Evolutionary conservation across 176 grass and related monocot species (phyloP).

Genomic region (Pharus latifolius): DNA sequence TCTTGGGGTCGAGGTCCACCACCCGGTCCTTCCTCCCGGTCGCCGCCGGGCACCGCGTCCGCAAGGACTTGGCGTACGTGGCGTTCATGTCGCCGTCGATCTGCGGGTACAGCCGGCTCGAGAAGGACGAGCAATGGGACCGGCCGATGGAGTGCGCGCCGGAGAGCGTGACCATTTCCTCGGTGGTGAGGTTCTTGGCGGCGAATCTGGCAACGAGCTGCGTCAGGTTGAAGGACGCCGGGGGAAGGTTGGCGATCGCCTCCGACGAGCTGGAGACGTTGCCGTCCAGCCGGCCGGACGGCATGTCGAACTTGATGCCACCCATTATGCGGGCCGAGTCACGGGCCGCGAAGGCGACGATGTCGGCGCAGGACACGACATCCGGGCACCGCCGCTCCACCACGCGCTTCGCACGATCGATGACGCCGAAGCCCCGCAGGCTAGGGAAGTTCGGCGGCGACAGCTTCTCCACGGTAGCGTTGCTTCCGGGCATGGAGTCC

Average conservation of each 20-base stretch:
- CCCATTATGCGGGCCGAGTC: constrained; percentile 42
- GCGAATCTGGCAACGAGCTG: constrained; percentile 31
- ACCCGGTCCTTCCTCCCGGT: background rate
- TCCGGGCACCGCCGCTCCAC: constrained; percentile 37
- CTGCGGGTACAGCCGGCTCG: constrained; percentile 27
- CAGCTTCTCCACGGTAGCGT: constrained; percentile 34
- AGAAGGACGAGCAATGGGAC: constrained; percentile 52
- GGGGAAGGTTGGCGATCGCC: constrained; percentile 23
- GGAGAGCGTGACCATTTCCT: constrained; percentile 47
- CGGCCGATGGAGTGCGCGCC: constrained; percentile 59
- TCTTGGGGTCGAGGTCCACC: constrained; percentile 12
- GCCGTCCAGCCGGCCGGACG: constrained; percentile 52
- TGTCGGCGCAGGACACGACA: constrained; percentile 45
- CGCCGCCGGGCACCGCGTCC: constrained; percentile 16
- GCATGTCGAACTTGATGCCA: constrained; percentile 39
- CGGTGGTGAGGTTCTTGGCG: constrained; percentile 39
- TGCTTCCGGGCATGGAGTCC: constrained; percentile 17
- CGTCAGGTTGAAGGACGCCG: constrained; percentile 9
- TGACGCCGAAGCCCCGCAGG: constrained; percentile 40
- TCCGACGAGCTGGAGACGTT: constrained; percentile 28
- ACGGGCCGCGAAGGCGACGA: constrained; percentile 51
- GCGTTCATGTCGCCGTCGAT: background rate
- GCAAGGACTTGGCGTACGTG: background rate
- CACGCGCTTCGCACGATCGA: constrained; percentile 38
- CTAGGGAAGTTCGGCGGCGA: constrained; percentile 18